Evolutionary conservation across 106 monocot genomes (phyloP), one percentile per base, ranked within the genome.

Genomic region (Chionographis japonica): DNA sequence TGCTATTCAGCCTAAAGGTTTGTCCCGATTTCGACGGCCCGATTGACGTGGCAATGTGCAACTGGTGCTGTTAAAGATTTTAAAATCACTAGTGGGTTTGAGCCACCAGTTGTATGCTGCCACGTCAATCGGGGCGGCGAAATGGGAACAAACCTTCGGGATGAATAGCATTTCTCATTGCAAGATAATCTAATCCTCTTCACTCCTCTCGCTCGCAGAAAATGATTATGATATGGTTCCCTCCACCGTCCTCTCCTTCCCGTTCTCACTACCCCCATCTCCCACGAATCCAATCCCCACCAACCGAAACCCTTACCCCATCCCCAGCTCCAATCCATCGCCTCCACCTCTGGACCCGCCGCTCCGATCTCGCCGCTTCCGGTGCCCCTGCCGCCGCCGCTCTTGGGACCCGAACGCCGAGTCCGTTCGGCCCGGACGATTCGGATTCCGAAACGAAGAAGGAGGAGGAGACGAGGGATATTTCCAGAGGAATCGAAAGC

Each of bases 341-440:
- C 4, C 53, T 58, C 27, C 16, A 3, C 39, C 40, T 37, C 53
- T 36, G 3, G 3, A 20, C 11, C 50, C 49, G 13, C 10, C 12
- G 37, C 50, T 2, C 36, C 55, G 14, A 52, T 19, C 17, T 50
- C 51, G 58, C 43, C 63, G 60, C 6, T 56, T 61, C 65, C 12
- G 37, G 69, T 68, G 58, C 52, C 63, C 11, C 40, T 38, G 72
- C 67, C 11, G 56, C 8, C 60, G 50, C 62, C 15, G 36, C 60
- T 52, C 70, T 9, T 65, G 69, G 77, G 74, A 69, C 37, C 69
- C 81, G 10, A 78, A 78, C 58, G 78, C 71, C 4, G 81, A 78
- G 74, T 55, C 68, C 18, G 59, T 81, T 52, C 71, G 85, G 35
- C 13, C 65, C 36, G 61, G 65, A 14, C 53, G 75, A 14, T 73